Conservation (phyloP, 2,329 filamentous ascomycete genomes). For the Podosphaera xanthii region DNA sequence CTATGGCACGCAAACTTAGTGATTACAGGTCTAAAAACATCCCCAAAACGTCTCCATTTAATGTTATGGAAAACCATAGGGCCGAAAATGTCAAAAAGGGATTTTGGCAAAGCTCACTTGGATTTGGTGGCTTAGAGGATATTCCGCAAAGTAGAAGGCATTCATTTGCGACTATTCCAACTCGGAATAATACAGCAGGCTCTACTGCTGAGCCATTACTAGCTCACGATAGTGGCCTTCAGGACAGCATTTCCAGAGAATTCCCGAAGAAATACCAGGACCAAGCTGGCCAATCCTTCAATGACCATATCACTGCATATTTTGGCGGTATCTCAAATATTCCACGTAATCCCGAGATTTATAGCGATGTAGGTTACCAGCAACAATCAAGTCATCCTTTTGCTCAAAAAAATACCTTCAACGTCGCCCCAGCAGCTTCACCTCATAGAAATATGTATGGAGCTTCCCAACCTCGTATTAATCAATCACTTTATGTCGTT, state of each 20-base stretch:
- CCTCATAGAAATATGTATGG: conserved; percentile 39
- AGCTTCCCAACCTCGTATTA: conserved; percentile 36
- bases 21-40: conserved; percentile 15
- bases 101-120: conserved; percentile 50
- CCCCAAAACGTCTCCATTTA: conserved; percentile 14
- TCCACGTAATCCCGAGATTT: conserved; percentile 9
- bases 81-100: conserved; percentile 42
- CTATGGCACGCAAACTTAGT: conserved; percentile 17
- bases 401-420: conserved; percentile 9
- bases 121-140: conserved; percentile 37
- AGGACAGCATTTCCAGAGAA: conserved; percentile 13
- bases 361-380: conserved; percentile 5
- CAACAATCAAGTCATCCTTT: conserved; percentile 11
- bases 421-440: conserved; percentile 26
- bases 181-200: conserved; percentile 38
- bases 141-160: conserved; percentile 55
- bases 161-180: conserved; percentile 51
- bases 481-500: conserved; percentile 64
- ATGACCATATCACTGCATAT: conserved; percentile 17
- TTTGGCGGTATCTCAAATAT: conserved; percentile 13
- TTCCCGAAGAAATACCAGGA: conserved; percentile 14
- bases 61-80: conserved; percentile 35
- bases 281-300: conserved; percentile 10
- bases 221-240: conserved; percentile 11
- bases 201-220: conserved; percentile 29